Evolutionary conservation across 2,329 filamentous ascomycete genomes (phyloP).

Genomic region (Trichothecium sympodiale): DNA sequence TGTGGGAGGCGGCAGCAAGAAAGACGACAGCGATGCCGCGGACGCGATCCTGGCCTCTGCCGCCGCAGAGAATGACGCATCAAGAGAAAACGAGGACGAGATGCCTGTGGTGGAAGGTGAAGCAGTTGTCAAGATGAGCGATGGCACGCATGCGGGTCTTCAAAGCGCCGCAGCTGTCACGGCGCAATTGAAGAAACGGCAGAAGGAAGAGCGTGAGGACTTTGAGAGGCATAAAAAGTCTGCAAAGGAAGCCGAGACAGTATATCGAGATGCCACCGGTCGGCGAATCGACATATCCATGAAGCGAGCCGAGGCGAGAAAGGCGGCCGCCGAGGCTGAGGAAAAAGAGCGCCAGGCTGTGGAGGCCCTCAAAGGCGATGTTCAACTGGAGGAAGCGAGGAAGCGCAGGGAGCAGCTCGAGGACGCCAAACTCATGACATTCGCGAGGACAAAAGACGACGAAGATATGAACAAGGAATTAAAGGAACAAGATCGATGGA

Average conservation of each 20-base stretch:
- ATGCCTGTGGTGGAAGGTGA: slow-evolving; percentile 34
- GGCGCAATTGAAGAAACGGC: slow-evolving; percentile 54
- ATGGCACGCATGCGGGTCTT: slow-evolving; percentile 76
- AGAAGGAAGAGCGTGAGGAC: slow-evolving; percentile 48
- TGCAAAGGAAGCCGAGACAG: slow-evolving; percentile 60
- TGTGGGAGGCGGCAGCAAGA: slow-evolving; percentile 33
- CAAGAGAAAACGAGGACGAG: slow-evolving; percentile 35
- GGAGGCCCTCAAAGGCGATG: slow-evolving; percentile 70
- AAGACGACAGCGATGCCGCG: slow-evolving; percentile 46
- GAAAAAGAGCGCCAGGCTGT: slow-evolving; percentile 58
- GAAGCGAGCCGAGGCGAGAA: slow-evolving; percentile 78
- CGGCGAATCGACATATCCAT: slow-evolving; percentile 88
- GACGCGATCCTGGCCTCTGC: slow-evolving; percentile 69
- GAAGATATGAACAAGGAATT: slow-evolving; percentile 75
- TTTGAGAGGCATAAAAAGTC: slow-evolving; percentile 33
- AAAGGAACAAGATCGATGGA: slow-evolving; percentile 70
- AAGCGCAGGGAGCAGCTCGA: slow-evolving; percentile 56
- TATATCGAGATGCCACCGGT: slow-evolving; percentile 90
- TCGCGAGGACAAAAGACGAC: slow-evolving; percentile 78
- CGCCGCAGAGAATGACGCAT: slow-evolving; percentile 52
- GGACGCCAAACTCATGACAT: slow-evolving; percentile 70
- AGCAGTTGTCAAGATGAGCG: slow-evolving; percentile 61
- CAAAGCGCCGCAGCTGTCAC: slow-evolving; percentile 75
- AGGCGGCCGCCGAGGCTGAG: slow-evolving; percentile 52
- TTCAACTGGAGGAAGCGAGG: slow-evolving; percentile 62